Evolutionary conservation across 2,329 filamentous ascomycete species (phyloP), one percentile per base, ranked within the genome.

Genomic region (Colletotrichum cuscutae): DNA sequence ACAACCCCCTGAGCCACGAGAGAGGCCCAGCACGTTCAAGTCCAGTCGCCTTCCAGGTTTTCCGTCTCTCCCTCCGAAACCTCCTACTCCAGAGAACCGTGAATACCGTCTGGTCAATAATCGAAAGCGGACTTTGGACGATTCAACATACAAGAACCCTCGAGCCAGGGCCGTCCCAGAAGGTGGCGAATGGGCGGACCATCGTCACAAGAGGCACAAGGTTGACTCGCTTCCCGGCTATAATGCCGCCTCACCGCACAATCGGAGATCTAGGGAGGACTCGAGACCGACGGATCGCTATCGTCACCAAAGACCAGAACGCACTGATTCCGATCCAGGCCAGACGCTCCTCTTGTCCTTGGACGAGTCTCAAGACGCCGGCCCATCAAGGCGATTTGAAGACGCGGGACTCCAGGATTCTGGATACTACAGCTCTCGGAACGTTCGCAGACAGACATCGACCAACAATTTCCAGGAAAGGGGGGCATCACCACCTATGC

Each of bases 101-200:
- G 68, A 73, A 7, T 54, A 66, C 22, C 61, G 68, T 19, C 52
- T 24, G 22, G 15, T 35, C 15, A 72, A 37, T 26, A 66, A 22
- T n/a, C 71, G 71, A 15, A 73, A 73, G 46, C 68, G 71, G 3
- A 32, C 56, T 12, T 73, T 68, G 71, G 71, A 73, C 19, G 71
- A 72, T n/a, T 37, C 68, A 1, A 28, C 67, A 8, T 35, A 72
- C 12, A 53, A 67, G 22, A 53, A 42, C 56, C n/a, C 58, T 12
- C 32, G 52, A 6, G 9, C 24, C 2, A 52, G 30, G 7, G 49
- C 28, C 11, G 42, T 22, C 2, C n/a, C 67, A 56, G 67, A 73
- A 11, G 37, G 11, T 24, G 26, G 57, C 19, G 68, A 63, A 2
- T 62, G 61, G 52, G 19, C 28, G 32, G 61, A 67, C 19, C 32